Base-by-base conservation (phyloP, 768 basidiomycete genomes). In the Collybia sordida region DNA sequence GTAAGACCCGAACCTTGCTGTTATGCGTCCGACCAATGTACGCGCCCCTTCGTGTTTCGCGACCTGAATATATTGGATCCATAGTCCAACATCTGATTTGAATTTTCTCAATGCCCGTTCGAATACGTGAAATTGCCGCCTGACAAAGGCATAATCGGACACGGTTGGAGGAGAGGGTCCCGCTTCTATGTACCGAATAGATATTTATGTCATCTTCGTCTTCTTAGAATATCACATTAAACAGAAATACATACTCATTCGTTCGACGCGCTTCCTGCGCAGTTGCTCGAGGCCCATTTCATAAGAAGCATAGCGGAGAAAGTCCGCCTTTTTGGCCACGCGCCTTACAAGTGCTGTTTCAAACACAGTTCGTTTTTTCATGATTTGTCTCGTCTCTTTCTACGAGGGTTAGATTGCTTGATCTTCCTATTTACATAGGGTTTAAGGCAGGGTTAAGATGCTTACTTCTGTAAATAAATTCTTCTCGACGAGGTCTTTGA, bases 61-160 rank as follows among this genome's bases (percentile, higher is more conserved):
- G 18, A 92, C 77, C 50, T 90, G 78, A 42, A 95, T 84, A 62
- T 96, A 97, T 56, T 94, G 87, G 42, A 90, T 72, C 94, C 94
- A 98, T 7, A 95, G 77, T 3, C 78, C 84, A 4, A 96, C 76
- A 64, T 98, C 94, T 8, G 79, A 79, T 59, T 91, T 92, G 80
- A 98, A 97, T 61, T 86, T 89, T 63, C 81, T 85, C 18, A 94
- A 74, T 1, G 91, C 94, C 17, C 94, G 83, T 65, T 96, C 92
- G 57, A 96, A 93, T 50, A 96, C 92, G 53, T 91, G 86, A 64
- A 92, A 86, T 60, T 93, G 88, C 57, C 93, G 69, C 52, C 88
- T 80, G 23, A 90, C 88, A 46, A 97, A 80, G 3, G 92, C 88
- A 58, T 88, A 92, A 67, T 90, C 88, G 6, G 90, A 93, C 48